Percentiles rank a stretch among this genome's conserved stretches.
Conservation (phyloP, 768 basidiomycete genomes). For the Crucibulum laeve region DNA sequence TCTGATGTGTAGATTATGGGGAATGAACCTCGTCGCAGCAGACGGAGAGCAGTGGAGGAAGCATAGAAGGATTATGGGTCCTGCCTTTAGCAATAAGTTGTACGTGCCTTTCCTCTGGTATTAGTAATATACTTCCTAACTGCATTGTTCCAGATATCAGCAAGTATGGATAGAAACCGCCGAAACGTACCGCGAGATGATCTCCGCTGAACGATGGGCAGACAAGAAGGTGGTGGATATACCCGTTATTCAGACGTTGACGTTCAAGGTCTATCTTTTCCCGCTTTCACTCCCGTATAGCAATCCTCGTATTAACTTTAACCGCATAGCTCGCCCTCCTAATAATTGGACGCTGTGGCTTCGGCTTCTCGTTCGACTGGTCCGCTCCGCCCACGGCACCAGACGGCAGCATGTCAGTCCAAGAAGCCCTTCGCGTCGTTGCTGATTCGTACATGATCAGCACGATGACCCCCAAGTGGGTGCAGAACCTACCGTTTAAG, state of each 20-base stretch:
- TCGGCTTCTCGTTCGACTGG: conserved; percentile 42
- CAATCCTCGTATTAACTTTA: neutral
- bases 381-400: conserved; percentile 27
- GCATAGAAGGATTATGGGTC: conserved; percentile 39
- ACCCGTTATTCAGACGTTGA: conserved; percentile 25
- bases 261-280: conserved; percentile 25
- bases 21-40: conserved; percentile 41
- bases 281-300: neutral
- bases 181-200: conserved; percentile 34
- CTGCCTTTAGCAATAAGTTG: conserved; percentile 39
- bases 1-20: conserved; percentile 33
- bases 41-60: conserved; percentile 41
- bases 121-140: conserved; percentile 4
- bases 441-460: conserved; percentile 21
- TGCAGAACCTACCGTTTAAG: conserved; percentile 27
- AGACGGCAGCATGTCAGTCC: conserved; percentile 33
- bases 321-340: conserved; percentile 33
- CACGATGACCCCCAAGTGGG: conserved; percentile 31
- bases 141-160: conserved; percentile 24
- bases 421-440: conserved; percentile 31
- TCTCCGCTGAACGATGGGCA: conserved; percentile 29
- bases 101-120: conserved; percentile 13
- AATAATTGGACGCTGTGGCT: conserved; percentile 40
- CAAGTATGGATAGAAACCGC: conserved; percentile 36
- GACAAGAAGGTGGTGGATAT: conserved; percentile 20